phyloP scores from a whole-genome alignment of 2,329 filamentous ascomycete genomes.

The Ascomycota sp. region DNA sequence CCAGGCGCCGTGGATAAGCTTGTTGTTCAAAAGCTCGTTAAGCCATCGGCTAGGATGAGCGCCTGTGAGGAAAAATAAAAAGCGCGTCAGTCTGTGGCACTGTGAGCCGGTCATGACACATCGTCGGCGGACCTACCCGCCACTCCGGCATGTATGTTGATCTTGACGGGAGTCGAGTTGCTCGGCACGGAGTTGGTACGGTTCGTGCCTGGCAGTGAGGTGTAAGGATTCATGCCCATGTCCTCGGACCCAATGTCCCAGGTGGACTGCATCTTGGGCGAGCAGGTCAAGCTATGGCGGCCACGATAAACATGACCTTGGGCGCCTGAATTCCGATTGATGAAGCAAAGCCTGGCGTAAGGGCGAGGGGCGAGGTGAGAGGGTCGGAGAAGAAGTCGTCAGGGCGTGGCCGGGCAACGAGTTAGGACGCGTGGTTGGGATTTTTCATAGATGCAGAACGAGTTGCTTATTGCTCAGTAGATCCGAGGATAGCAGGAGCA shows the following conservation, averaged over 20 bases:
- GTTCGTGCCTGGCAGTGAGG: constrained; percentile 12
- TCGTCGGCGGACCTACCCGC: constrained; percentile 12
- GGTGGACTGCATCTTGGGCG: constrained; percentile 8
- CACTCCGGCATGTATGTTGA: constrained; percentile 7
- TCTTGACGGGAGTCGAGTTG: constrained; percentile 14
- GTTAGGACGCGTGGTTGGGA: too few relatives aligned
- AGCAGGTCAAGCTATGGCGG: not conserved
- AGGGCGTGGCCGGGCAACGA: too few relatives aligned
- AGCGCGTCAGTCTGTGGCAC: not conserved
- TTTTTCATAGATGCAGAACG: too few relatives aligned
- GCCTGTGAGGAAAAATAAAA: constrained; percentile 5
- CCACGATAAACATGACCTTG: not conserved
- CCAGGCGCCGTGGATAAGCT: constrained; percentile 15
- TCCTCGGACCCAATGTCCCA: constrained; percentile 11
- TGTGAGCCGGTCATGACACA: too few relatives aligned
- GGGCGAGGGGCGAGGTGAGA: too few relatives aligned
- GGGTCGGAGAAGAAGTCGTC: too few relatives aligned
- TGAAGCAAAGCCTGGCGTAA: too few relatives aligned
- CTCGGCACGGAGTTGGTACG: constrained; percentile 9
- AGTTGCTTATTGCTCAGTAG: too few relatives aligned
- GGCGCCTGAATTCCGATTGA: too few relatives aligned
- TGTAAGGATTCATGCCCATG: constrained; percentile 10
- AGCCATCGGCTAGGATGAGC: constrained; percentile 21
- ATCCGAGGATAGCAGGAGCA: too few relatives aligned
- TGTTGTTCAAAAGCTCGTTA: constrained; percentile 18